A percentile compares a stretch with the other conserved stretches of the same genome.
These are phyloP conservation scores for Hibiscus trionum DNA, from an alignment of 345 rosid species.

Conservation along the genomic window DNA sequence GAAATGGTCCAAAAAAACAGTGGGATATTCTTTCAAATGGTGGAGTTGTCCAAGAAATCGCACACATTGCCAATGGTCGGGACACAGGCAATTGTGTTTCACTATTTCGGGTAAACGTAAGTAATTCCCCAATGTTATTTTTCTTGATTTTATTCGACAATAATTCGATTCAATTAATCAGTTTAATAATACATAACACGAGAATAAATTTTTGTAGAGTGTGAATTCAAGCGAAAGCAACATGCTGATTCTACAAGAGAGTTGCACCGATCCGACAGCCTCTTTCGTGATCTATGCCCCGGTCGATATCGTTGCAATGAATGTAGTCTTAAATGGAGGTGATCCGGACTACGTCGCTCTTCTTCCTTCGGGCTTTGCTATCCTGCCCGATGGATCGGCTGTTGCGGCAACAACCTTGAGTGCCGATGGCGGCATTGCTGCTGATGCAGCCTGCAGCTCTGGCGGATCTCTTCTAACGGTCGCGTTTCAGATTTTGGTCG, in stretches of 20 bases:
- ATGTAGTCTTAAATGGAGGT: constrained; percentile 38
- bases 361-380: constrained; percentile 58
- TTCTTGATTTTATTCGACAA: background rate
- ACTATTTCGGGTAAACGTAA: constrained; percentile 60
- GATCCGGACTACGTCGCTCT: constrained; percentile 49
- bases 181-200: background rate
- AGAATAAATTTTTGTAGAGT: constrained; percentile 19
- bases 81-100: constrained; percentile 78
- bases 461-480: constrained; percentile 74
- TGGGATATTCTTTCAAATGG: constrained; percentile 86
- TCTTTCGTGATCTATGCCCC: constrained; percentile 59
- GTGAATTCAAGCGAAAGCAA: constrained; percentile 35
- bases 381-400: constrained; percentile 44
- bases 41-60: constrained; percentile 61
- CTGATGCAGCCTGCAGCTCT: constrained; percentile 1
- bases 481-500: constrained; percentile 75
- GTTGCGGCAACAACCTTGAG: background rate
- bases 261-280: constrained; percentile 39
- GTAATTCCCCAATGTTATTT: constrained; percentile 2
- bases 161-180: background rate
- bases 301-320: constrained; percentile 38
- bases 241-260: constrained; percentile 64
- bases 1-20: constrained; percentile 25
- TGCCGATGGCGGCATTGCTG: constrained; percentile 3
- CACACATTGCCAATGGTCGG: constrained; percentile 72